phyloP scores from a whole-genome alignment of 768 basidiomycete genomes.

The Cystofilobasidium bisporidii region DNA sequence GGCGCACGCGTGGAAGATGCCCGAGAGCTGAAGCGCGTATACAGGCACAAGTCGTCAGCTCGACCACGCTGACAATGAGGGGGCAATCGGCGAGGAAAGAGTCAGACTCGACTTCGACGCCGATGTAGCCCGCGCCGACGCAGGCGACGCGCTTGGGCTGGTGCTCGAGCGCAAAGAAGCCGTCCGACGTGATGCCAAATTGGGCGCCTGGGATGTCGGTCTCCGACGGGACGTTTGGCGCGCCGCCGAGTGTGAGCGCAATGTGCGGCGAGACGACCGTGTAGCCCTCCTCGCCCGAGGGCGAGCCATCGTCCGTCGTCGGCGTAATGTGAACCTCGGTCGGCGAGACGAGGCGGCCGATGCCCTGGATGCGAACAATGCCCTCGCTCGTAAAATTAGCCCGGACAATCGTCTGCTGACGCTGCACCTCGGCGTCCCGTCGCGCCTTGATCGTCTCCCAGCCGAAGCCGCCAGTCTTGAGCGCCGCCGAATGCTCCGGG shows the following conservation, averaged over 20 bases:
- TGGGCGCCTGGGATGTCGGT: conserved; percentile 62
- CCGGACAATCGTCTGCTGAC: conserved; percentile 4
- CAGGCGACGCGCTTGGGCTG: conserved; percentile 7
- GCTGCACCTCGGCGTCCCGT: conserved; percentile 5
- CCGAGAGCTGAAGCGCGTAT: no score
- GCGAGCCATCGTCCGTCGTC: neutral
- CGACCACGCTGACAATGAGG: no score
- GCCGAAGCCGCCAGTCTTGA: neutral
- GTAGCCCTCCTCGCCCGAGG: conserved; percentile 56
- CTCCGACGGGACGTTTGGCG: conserved; percentile 68
- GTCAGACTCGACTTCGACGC: neutral
- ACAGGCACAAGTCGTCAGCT: no score
- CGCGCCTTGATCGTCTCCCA: conserved; percentile 9
- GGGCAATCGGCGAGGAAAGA: no score
- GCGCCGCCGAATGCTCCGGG: neutral
- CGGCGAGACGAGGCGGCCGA: conserved; percentile 49
- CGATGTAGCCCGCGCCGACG: conserved; percentile 14
- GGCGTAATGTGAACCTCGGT: conserved; percentile 61
- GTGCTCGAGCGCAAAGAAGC: conserved; percentile 17
- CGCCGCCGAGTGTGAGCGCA: conserved; percentile 74
- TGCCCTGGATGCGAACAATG: conserved; percentile 15
- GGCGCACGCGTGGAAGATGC: conserved; percentile 13
- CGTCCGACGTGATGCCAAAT: conserved; percentile 11
- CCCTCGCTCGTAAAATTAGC: conserved; percentile 9
- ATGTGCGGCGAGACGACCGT: conserved; percentile 65